Evolutionary conservation across 345 rosid genomes (phyloP).

Genomic region (Draba incana): DNA sequence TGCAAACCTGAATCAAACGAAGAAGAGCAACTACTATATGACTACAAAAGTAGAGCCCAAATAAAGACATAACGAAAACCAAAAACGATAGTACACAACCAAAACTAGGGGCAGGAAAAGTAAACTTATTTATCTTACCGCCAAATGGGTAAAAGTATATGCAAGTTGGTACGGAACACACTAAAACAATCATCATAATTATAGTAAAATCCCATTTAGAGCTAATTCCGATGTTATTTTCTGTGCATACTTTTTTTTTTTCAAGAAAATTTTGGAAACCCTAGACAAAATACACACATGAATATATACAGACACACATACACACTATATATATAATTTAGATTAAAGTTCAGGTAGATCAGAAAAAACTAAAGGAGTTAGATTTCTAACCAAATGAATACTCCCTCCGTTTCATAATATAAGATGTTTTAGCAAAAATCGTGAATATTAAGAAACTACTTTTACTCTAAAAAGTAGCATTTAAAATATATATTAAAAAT

Average conservation of each 20-base stretch:
- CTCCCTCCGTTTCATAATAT: too few species aligned
- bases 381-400: slow-evolving; percentile 6
- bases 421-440: too few species aligned
- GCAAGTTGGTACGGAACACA: slow-evolving; percentile 40
- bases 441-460: too few species aligned
- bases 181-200: slow-evolving; percentile 17
- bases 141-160: slow-evolving; percentile 17
- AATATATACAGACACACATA: neutral
- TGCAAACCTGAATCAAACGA: slow-evolving; percentile 29
- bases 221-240: slow-evolving; percentile 34
- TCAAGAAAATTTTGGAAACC: slow-evolving; percentile 36
- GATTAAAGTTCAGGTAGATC: slow-evolving; percentile 18
- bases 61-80: slow-evolving; percentile 32
- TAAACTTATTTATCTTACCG: slow-evolving; percentile 12
- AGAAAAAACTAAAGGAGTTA: neutral
- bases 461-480: too few species aligned
- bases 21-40: slow-evolving; percentile 19
- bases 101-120: slow-evolving; percentile 28
- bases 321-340: slow-evolving; percentile 6
- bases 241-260: slow-evolving; percentile 24
- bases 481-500: too few species aligned
- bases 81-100: slow-evolving; percentile 34
- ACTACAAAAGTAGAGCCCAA: slow-evolving; percentile 36
- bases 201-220: slow-evolving; percentile 25
- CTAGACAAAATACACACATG: slow-evolving; percentile 17